These are phyloP conservation scores for Helicocarpus griseus DNA, from an alignment of 2,329 filamentous ascomycete genomes.

Conservation along the genomic window DNA sequence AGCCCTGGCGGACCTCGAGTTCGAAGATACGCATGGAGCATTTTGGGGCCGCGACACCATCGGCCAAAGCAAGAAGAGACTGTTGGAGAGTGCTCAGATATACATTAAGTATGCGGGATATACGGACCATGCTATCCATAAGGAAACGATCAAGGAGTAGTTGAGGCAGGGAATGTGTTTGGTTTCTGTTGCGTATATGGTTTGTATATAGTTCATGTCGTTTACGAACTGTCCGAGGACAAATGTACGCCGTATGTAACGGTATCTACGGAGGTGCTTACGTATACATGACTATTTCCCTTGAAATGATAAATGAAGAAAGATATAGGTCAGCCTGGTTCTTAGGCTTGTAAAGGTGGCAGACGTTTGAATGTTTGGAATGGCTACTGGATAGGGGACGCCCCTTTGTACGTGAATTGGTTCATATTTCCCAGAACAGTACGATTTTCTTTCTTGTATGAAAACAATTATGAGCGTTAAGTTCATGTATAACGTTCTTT, in stretches of 20 bases:
- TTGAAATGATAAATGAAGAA: no score
- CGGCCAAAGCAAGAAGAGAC: constrained; percentile 49
- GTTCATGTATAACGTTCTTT: no score
- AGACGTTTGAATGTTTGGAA: no score
- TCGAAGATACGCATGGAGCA: constrained; percentile 57
- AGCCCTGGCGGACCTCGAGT: constrained; percentile 52
- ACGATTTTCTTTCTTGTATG: no score
- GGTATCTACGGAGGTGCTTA: background rate
- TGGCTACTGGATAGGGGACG: no score
- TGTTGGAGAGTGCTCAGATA: constrained; percentile 69
- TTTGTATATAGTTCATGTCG: background rate
- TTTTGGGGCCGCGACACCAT: constrained; percentile 57
- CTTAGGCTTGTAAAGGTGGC: no score
- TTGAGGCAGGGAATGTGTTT: background rate
- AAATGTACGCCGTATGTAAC: no score
- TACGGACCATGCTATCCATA: constrained; percentile 23
- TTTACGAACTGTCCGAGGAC: background rate
- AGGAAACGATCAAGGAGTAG: constrained; percentile 11
- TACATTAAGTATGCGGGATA: constrained; percentile 44
- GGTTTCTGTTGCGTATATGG: background rate
- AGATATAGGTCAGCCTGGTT: no score
- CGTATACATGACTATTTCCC: background rate
- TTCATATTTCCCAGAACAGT: no score
- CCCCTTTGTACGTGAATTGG: no score
- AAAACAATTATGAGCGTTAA: no score